Evolutionary conservation across 306 rosid genomes (phyloP).

Genomic region (Hippophae tibetana): DNA sequence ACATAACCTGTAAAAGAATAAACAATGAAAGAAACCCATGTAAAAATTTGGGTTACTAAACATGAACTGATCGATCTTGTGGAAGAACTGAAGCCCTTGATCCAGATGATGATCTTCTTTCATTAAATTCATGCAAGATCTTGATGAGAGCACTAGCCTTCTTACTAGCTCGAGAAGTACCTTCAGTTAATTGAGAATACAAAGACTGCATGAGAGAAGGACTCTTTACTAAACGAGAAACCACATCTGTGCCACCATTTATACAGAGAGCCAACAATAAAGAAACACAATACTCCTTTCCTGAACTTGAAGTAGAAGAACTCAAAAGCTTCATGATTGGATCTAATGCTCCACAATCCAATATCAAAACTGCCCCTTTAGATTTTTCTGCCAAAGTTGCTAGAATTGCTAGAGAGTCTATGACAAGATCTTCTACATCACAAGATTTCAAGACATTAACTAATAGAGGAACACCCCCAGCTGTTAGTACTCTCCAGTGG

Average conservation of each 20-base stretch:
- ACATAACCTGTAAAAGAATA: constrained; percentile 17
- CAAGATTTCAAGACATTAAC: constrained; percentile 24
- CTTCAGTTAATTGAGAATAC: constrained; percentile 51
- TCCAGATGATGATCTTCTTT: constrained; percentile 47
- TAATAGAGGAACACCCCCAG: constrained; percentile 43
- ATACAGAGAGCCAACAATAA: constrained; percentile 53
- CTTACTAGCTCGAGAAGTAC: constrained; percentile 52
- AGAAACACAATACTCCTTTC: constrained; percentile 62
- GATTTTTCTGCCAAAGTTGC: constrained; percentile 52
- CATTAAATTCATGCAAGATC: constrained; percentile 54
- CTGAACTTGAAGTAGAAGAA: constrained; percentile 41
- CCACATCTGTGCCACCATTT: constrained; percentile 50
- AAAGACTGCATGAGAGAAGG: constrained; percentile 54
- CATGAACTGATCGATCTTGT: constrained; percentile 47
- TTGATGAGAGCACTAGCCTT: constrained; percentile 62
- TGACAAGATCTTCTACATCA: constrained; percentile 40
- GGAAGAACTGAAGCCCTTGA: constrained; percentile 31
- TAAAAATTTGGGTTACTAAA: constrained; percentile 45
- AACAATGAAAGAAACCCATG: constrained; percentile 6
- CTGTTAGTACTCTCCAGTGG: constrained; percentile 36
- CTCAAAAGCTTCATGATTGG: constrained; percentile 32
- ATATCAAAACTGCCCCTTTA: constrained; percentile 39
- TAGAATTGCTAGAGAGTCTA: constrained; percentile 59
- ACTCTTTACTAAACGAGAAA: constrained; percentile 42
- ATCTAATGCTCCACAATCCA: constrained; percentile 30